These are phyloP conservation scores for Fusarium domesticum DNA, from an alignment of 2,329 filamentous ascomycete species.

Conservation along the genomic window DNA sequence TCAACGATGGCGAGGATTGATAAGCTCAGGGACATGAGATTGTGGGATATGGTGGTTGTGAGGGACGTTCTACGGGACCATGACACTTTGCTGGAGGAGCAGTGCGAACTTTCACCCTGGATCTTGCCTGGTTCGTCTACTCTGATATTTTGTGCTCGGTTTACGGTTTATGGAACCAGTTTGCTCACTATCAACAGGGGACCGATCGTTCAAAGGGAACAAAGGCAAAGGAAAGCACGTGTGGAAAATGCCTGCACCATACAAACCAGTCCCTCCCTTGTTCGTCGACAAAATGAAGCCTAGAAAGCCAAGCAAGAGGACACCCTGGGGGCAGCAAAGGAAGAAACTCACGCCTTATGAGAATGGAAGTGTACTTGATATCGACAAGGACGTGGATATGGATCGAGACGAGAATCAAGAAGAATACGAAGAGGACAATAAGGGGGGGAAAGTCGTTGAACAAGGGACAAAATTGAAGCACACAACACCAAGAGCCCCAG, in stretches of 20 bases:
- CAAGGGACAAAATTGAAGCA: too few species aligned
- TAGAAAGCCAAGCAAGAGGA: not conserved
- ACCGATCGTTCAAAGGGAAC: not conserved
- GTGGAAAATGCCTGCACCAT: not conserved
- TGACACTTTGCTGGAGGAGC: constrained; percentile 12
- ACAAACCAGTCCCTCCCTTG: not conserved
- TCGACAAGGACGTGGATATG: not conserved
- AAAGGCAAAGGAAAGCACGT: not conserved
- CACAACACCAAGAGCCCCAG: too few species aligned
- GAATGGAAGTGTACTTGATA: not conserved
- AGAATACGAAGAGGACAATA: not conserved
- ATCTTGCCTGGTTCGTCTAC: constrained; percentile 5
- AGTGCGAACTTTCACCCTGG: constrained; percentile 13
- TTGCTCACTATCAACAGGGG: not conserved
- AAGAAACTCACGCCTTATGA: not conserved
- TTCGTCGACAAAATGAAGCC: not conserved
- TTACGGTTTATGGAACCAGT: too few species aligned
- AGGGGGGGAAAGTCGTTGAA: not conserved
- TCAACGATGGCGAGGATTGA: constrained; percentile 10
- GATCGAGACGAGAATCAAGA: not conserved
- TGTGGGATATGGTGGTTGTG: constrained; percentile 25
- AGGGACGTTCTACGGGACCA: constrained; percentile 16
- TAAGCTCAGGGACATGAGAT: constrained; percentile 13
- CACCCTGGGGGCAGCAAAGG: not conserved
- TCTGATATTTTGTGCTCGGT: not conserved